A percentile compares a stretch with the other conserved stretches of the same genome.
Conservation (phyloP, 345 rosid genomes). For the Eucalyptus pumila region DNA sequence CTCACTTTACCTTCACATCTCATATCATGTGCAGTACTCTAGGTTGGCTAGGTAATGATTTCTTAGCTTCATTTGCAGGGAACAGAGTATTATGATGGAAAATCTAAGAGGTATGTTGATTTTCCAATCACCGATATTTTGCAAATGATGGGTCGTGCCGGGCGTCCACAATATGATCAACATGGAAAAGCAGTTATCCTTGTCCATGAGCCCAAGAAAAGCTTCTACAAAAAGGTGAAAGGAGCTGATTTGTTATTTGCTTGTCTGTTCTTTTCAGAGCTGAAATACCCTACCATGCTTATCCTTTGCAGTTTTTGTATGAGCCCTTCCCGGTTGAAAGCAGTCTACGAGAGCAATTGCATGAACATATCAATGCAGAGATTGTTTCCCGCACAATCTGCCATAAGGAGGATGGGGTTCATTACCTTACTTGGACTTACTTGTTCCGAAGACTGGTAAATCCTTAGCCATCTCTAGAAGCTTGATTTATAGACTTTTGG, state of each 20-base stretch:
- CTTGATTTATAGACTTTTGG: neutral
- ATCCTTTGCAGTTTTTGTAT: conserved; percentile 68
- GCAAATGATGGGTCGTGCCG: conserved; percentile 99
- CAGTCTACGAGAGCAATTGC: conserved; percentile 84
- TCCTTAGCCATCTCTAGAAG: neutral
- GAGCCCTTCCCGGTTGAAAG: conserved; percentile 99
- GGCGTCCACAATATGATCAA: conserved; percentile 98
- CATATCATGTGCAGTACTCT: neutral
- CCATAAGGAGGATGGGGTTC: conserved; percentile 90
- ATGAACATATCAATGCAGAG: conserved; percentile 88
- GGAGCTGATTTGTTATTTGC: neutral
- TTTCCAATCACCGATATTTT: conserved; percentile 93
- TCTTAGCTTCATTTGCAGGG: conserved; percentile 39
- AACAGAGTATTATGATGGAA: conserved; percentile 92
- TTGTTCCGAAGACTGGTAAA: conserved; percentile 91
- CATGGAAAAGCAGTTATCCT: conserved; percentile 99
- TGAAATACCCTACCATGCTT: neutral
- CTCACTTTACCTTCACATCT: neutral
- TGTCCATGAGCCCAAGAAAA: conserved; percentile 97
- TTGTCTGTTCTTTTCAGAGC: neutral
- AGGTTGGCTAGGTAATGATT: neutral
- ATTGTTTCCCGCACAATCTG: conserved; percentile 80
- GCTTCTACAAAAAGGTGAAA: conserved; percentile 91
- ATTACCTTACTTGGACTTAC: conserved; percentile 96
- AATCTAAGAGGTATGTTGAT: conserved; percentile 92